These are phyloP conservation scores for Brassica incana DNA, from an alignment of 345 rosid genomes.

Conservation along the genomic window DNA sequence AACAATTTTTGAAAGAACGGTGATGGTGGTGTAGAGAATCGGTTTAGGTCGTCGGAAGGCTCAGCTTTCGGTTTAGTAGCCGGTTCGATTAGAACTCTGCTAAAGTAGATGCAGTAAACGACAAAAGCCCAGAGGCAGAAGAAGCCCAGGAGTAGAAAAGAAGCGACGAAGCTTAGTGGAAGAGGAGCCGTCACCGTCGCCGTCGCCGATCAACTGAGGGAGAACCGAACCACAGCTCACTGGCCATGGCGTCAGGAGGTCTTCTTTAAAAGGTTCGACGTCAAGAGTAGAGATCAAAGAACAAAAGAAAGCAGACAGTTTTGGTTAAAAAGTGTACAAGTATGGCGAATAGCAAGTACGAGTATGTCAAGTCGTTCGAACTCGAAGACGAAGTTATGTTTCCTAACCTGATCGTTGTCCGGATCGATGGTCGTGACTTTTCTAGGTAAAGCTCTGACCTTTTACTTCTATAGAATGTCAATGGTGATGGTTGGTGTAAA, in stretches of 20 bases:
- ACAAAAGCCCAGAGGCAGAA: not conserved
- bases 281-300: not conserved
- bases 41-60: too few species aligned
- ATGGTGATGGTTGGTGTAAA: not conserved
- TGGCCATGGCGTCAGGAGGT: not conserved
- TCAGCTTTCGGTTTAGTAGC: too few species aligned
- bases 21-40: too few species aligned
- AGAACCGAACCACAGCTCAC: not conserved
- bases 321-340: not conserved
- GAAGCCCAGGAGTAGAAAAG: not conserved
- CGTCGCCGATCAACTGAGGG: not conserved
- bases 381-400: conserved; percentile 63
- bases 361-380: conserved; percentile 83
- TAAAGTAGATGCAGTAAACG: too few species aligned
- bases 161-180: not conserved
- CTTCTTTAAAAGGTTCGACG: not conserved
- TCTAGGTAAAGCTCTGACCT: conserved; percentile 42
- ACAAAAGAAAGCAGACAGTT: not conserved
- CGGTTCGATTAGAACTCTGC: too few species aligned
- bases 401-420: conserved; percentile 66
- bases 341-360: conserved; percentile 94
- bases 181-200: not conserved
- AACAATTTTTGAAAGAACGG: not conserved
- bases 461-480: not conserved
- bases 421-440: conserved; percentile 59